Conservation (phyloP, 2,329 filamentous ascomycete species). For the Arthrobotrys musiformis region DNA sequence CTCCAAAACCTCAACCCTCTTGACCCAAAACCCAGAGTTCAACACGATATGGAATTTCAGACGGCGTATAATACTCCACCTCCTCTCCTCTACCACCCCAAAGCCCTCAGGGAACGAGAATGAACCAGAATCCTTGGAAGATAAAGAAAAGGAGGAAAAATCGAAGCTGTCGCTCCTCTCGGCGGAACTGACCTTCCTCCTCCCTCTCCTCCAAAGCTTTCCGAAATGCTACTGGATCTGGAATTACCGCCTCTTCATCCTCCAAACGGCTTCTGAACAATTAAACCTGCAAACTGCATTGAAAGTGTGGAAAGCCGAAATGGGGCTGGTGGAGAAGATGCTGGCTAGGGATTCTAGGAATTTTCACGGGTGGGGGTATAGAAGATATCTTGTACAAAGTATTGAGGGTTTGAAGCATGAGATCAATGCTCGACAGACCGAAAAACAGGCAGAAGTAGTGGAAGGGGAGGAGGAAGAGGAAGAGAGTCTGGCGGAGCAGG, state of each 20-base stretch:
- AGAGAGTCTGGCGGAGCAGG: constrained; percentile 75
- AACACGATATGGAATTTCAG: constrained; percentile 93
- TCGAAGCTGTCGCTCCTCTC: constrained; percentile 67
- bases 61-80: constrained; percentile 74
- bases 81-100: constrained; percentile 68
- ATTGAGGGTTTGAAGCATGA: constrained; percentile 70
- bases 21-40: constrained; percentile 84
- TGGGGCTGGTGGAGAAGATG: constrained; percentile 87
- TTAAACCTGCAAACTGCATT: constrained; percentile 70
- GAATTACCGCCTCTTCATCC: constrained; percentile 90
- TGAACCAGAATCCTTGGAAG: constrained; percentile 62
- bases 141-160: constrained; percentile 62
- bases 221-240: constrained; percentile 99
- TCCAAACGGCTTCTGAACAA: constrained; percentile 75
- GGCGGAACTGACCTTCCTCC: constrained; percentile 81
- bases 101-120: too few relatives aligned
- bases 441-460: constrained; percentile 4
- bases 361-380: constrained; percentile 96
- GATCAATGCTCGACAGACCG: constrained; percentile 55
- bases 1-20: constrained; percentile 72
- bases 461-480: not conserved
- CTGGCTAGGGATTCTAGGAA: constrained; percentile 85
- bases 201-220: constrained; percentile 83
- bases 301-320: constrained; percentile 83
- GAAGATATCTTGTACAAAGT: constrained; percentile 79